These are phyloP conservation scores for Epichloe sibirici DNA, from an alignment of 2,329 filamentous ascomycete species.

Conservation along the genomic window DNA sequence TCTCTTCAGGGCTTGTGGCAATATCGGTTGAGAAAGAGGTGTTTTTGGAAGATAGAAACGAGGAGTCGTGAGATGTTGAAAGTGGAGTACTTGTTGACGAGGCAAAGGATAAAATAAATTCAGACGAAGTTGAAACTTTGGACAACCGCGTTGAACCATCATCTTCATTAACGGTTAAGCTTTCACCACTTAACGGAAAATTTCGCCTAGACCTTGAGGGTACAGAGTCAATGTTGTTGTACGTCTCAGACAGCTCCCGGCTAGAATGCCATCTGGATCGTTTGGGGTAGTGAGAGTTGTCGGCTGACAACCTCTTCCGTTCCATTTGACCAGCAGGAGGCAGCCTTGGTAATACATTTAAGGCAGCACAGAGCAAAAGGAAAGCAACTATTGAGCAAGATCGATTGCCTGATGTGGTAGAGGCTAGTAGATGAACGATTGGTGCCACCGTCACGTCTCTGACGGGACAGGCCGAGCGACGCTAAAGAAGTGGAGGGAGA, in stretches of 20 bases:
- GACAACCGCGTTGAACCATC: not conserved
- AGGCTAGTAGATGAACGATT: not conserved
- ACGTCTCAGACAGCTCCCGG: conserved; percentile 6
- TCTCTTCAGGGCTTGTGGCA: not conserved
- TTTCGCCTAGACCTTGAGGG: not conserved
- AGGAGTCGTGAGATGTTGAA: not conserved
- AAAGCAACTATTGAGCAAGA: not conserved
- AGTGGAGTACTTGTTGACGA: not conserved
- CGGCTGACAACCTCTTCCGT: conserved; percentile 4
- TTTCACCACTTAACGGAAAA: not conserved
- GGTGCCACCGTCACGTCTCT: not conserved
- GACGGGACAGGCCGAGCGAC: not conserved
- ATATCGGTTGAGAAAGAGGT: conserved; percentile 3
- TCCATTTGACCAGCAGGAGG: conserved; percentile 1
- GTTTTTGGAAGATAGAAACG: conserved; percentile 2
- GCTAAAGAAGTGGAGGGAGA: not conserved
- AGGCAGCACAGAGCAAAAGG: not conserved
- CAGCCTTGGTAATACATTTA: not conserved
- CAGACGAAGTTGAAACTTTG: not conserved
- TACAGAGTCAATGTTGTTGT: conserved; percentile 1
- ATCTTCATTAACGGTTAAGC: not conserved
- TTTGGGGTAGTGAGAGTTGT: not conserved
- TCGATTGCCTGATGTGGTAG: not conserved
- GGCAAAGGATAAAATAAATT: not conserved
- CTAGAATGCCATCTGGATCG: conserved; percentile 3